phyloP scores from a whole-genome alignment of 73 alveolate genomes.

The Urostyla sp. region DNA sequence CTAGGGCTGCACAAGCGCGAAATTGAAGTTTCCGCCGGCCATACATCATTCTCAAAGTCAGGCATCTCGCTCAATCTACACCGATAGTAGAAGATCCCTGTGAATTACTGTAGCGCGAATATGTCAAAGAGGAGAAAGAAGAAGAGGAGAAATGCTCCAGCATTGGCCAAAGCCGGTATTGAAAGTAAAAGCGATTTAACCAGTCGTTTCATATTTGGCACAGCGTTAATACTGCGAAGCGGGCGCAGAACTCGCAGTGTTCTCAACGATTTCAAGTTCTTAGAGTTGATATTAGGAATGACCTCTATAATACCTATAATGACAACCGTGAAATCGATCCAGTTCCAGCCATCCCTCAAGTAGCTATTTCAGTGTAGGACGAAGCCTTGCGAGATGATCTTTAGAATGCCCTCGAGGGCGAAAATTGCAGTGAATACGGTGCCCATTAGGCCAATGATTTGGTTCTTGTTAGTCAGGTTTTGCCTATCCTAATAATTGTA shows the following conservation, averaged over 20 bases:
- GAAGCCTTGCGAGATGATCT: slow-evolving; percentile 32
- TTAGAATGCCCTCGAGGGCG: slow-evolving; percentile 31
- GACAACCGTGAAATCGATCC: slow-evolving; percentile 62
- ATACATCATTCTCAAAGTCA: slow-evolving; percentile 46
- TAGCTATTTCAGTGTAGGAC: slow-evolving; percentile 21
- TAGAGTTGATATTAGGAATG: slow-evolving; percentile 34
- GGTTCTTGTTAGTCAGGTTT: not conserved
- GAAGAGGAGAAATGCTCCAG: slow-evolving; percentile 65
- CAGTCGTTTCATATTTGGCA: slow-evolving; percentile 66
- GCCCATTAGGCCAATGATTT: slow-evolving; percentile 10
- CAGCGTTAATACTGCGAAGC: slow-evolving; percentile 68
- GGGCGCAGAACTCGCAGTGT: slow-evolving; percentile 82
- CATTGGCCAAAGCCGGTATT: slow-evolving; percentile 71
- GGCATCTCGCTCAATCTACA: slow-evolving; percentile 58
- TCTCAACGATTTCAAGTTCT: slow-evolving; percentile 67
- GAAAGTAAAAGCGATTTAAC: slow-evolving; percentile 72
- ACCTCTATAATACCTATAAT: slow-evolving; percentile 48
- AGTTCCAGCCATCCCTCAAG: slow-evolving; percentile 57
- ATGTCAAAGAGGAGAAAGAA: slow-evolving; percentile 75
- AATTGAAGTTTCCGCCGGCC: slow-evolving; percentile 66
- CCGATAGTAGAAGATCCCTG: slow-evolving; percentile 73
- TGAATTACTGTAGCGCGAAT: slow-evolving; percentile 72
- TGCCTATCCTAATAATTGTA: slow-evolving; percentile 54
- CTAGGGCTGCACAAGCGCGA: slow-evolving; percentile 49
- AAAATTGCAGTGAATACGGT: slow-evolving; percentile 34